Evolutionary conservation across 805 yeast genomes (phyloP).

Genomic region (Ogataea allantospora): DNA sequence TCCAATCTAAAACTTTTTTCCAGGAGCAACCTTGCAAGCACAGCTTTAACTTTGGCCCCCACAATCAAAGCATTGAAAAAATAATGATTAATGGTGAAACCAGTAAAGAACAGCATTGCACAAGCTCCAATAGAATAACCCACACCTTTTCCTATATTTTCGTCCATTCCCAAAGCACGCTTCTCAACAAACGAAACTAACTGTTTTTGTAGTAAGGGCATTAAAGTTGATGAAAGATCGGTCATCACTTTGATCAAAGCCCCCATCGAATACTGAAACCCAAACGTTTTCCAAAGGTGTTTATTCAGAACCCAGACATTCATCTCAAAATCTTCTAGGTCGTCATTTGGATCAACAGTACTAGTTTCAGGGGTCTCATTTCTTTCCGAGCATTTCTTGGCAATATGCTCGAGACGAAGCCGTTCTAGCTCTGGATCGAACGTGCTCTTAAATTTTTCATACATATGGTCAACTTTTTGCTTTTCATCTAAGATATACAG

Average conservation of each 20-base stretch:
- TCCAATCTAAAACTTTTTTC: constrained; percentile 65
- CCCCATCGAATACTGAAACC: constrained; percentile 42
- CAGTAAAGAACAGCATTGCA: constrained; percentile 48
- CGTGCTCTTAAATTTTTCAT: constrained; percentile 35
- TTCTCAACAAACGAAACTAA: constrained; percentile 61
- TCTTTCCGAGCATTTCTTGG: constrained; percentile 30
- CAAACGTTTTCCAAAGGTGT: constrained; percentile 50
- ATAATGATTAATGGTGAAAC: constrained; percentile 55
- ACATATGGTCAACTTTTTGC: constrained; percentile 42
- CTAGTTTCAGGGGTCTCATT: constrained; percentile 22
- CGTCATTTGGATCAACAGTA: constrained; percentile 18
- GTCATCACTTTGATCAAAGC: constrained; percentile 41
- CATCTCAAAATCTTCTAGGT: constrained; percentile 27
- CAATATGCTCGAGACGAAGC: constrained; percentile 29
- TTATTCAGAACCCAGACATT: constrained; percentile 26
- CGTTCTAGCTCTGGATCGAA: constrained; percentile 34
- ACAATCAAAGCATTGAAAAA: constrained; percentile 57
- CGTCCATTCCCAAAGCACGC: constrained; percentile 41
- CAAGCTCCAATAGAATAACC: constrained; percentile 78
- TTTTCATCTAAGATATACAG: constrained; percentile 46
- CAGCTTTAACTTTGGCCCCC: constrained; percentile 71
- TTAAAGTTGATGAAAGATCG: constrained; percentile 48
- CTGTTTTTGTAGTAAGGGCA: constrained; percentile 65
- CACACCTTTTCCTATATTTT: constrained; percentile 57
- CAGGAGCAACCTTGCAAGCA: constrained; percentile 64